A percentile compares a stretch with the other conserved stretches of the same genome.
Conservation (phyloP, 2,329 filamentous ascomycete species). For the Cytospora chrysosperma region DNA sequence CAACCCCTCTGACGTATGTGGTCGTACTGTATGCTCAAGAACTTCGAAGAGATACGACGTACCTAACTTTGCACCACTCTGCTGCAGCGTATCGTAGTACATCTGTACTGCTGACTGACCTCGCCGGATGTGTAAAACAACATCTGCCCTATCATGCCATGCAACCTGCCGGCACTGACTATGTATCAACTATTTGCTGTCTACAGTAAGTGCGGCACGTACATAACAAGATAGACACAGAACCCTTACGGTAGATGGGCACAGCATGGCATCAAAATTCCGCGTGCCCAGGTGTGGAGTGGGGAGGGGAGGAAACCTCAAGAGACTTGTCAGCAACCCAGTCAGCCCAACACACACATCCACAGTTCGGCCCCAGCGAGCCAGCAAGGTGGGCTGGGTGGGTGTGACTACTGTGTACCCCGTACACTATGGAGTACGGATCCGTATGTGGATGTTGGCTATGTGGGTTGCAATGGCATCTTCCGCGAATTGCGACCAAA, state of each 20-base stretch:
- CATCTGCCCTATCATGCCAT: conserved; percentile 13
- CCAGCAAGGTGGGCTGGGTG: not conserved
- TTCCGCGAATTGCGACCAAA: conserved; percentile 15
- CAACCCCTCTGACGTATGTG: not conserved
- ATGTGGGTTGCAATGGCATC: conserved; percentile 7
- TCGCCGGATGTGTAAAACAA: not conserved
- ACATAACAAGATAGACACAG: not conserved
- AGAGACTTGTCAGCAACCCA: not conserved
- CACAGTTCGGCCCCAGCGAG: not conserved
- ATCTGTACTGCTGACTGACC: not conserved
- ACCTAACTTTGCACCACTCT: not conserved
- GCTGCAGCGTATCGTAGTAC: not conserved
- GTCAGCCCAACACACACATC: not conserved
- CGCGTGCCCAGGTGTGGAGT: not conserved
- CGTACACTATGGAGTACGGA: not conserved
- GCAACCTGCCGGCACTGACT: not conserved
- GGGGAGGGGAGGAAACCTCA: not conserved
- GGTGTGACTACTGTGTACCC: not conserved
- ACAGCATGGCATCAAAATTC: not conserved
- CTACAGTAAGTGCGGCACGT: not conserved
- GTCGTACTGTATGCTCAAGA: not conserved
- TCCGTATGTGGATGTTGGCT: not conserved
- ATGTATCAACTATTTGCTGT: not conserved
- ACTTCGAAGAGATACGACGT: not conserved
- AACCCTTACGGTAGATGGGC: no score